Evolutionary conservation across 2,329 filamentous ascomycete genomes (phyloP).

Genomic region (Fonsecaea nubica): DNA sequence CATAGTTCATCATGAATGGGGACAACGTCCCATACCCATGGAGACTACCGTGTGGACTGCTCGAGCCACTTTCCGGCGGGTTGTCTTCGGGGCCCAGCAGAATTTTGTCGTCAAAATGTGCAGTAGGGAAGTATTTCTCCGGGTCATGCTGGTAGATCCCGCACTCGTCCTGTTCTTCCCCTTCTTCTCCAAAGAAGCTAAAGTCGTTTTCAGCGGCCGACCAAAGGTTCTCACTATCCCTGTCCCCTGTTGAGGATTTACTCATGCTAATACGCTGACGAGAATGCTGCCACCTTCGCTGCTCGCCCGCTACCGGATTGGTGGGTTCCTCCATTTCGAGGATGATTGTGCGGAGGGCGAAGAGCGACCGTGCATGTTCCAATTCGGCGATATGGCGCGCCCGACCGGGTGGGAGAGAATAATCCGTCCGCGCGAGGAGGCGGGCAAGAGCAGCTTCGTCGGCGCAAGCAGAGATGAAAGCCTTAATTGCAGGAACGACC

Average conservation of each 20-base stretch:
- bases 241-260: slow-evolving; percentile 65
- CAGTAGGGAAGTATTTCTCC: slow-evolving; percentile 53
- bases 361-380: slow-evolving; percentile 58
- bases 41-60: slow-evolving; percentile 31
- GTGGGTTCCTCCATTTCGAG: slow-evolving; percentile 58
- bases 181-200: slow-evolving; percentile 64
- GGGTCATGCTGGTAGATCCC: slow-evolving; percentile 56
- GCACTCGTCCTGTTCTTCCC: slow-evolving; percentile 52
- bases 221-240: slow-evolving; percentile 66
- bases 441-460: slow-evolving; percentile 61
- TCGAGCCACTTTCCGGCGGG: slow-evolving; percentile 29
- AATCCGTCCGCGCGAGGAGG: slow-evolving; percentile 62
- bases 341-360: slow-evolving; percentile 62
- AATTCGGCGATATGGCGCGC: slow-evolving; percentile 57
- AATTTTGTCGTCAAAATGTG: slow-evolving; percentile 53
- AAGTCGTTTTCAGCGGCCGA: slow-evolving; percentile 65
- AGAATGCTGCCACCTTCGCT: slow-evolving; percentile 48
- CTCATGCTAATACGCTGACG: slow-evolving; percentile 55
- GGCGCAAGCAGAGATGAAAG: slow-evolving; percentile 64
- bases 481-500: slow-evolving; percentile 54
- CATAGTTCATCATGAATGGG: slow-evolving; percentile 30
- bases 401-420: slow-evolving; percentile 64
- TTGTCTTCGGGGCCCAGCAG: slow-evolving; percentile 48
- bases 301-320: slow-evolving; percentile 1
- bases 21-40: slow-evolving; percentile 25